Conservation (phyloP, 2,329 filamentous ascomycete species). For the Penicillium sp. region DNA sequence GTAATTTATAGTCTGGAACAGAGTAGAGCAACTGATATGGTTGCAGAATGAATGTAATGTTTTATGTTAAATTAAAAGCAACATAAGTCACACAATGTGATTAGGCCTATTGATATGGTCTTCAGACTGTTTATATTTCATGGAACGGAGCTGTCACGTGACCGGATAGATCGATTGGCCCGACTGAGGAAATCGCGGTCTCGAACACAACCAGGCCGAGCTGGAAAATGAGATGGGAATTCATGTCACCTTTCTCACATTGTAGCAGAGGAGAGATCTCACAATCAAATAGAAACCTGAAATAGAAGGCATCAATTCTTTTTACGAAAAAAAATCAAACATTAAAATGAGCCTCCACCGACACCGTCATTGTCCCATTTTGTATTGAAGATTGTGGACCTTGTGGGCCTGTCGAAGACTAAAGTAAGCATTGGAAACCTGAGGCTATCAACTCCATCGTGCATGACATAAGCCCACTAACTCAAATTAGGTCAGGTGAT, state of each 20-base stretch:
- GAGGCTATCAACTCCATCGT: neutral
- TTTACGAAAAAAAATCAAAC: neutral
- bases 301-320: neutral
- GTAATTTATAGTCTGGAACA: neutral
- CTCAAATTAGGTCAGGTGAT: conserved; percentile 29
- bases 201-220: conserved; percentile 1
- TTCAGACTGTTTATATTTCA: neutral
- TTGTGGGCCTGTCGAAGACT: neutral
- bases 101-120: neutral
- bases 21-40: neutral
- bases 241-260: neutral
- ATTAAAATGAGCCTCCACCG: neutral
- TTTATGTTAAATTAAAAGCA: neutral
- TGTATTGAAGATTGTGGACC: conserved; percentile 1
- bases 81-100: neutral
- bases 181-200: neutral
- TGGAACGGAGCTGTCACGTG: neutral
- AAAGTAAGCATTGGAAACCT: conserved; percentile 10
- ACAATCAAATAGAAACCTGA: neutral
- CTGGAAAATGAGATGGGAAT: neutral
- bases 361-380: conserved; percentile 4
- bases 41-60: neutral
- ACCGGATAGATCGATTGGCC: conserved; percentile 7
- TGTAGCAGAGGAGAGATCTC: neutral
- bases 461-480: conserved; percentile 11